phyloP scores from a whole-genome alignment of 768 basidiomycete species.

The Pleurotus giganteus region DNA sequence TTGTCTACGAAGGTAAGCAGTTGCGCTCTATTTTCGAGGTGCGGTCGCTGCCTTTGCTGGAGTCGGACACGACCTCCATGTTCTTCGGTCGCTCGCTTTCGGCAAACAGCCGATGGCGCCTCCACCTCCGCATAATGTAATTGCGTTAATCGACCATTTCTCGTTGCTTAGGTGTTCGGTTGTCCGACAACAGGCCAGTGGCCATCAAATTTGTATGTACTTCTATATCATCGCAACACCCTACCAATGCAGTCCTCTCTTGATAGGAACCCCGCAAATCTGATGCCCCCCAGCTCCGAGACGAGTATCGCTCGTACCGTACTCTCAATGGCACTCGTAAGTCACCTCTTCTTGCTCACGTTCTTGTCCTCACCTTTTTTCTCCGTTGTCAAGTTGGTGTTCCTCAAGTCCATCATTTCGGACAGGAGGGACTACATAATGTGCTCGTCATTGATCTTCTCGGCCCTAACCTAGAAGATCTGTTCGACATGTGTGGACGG shows the following conservation, averaged over 20 bases:
- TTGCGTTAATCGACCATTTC: not conserved
- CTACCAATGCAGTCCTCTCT: constrained; percentile 12
- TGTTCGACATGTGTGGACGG: constrained; percentile 98
- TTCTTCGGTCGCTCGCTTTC: not conserved
- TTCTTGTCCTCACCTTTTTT: constrained; percentile 16
- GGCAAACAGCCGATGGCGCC: not conserved
- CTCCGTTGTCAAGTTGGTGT: constrained; percentile 69
- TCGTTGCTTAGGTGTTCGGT: not conserved
- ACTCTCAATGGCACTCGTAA: constrained; percentile 87
- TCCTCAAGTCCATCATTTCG: constrained; percentile 98
- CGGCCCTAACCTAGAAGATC: constrained; percentile 96
- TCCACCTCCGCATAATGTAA: not conserved
- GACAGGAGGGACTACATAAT: constrained; percentile 98
- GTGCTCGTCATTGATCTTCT: constrained; percentile 92
- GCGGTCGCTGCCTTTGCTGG: not conserved
- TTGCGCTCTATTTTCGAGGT: not conserved
- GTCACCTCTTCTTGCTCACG: constrained; percentile 29
- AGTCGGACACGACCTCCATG: not conserved
- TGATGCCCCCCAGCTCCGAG: constrained; percentile 95
- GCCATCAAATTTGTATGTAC: constrained; percentile 93
- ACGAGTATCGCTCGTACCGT: constrained; percentile 97
- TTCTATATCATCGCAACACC: constrained; percentile 7
- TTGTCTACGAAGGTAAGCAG: constrained; percentile 84
- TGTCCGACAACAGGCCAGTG: constrained; percentile 64
- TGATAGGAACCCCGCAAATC: constrained; percentile 92